Conservation (phyloP, 257 asterid species). For the Coffea eugenioides region DNA sequence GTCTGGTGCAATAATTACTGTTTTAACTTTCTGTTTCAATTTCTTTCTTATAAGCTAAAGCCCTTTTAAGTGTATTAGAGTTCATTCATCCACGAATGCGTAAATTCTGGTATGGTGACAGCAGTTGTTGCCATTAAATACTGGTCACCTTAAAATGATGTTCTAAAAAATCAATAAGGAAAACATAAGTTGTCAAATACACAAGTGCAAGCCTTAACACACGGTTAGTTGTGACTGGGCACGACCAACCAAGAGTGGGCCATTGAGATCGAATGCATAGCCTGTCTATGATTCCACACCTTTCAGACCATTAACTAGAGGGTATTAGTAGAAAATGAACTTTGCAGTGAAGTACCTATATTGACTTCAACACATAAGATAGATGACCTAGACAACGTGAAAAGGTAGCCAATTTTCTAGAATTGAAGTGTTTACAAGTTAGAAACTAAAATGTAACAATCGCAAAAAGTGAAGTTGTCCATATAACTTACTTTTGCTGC, state of each 20-base stretch:
- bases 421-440: not conserved
- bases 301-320: not conserved
- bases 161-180: not conserved
- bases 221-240: not conserved
- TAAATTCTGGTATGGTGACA: not conserved
- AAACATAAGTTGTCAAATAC: not conserved
- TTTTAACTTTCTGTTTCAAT: not conserved
- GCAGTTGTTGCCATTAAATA: not conserved
- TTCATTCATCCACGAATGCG: not conserved
- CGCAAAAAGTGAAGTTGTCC: not conserved
- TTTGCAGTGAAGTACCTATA: not conserved
- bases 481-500: not conserved
- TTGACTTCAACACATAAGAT: no score
- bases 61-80: not conserved
- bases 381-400: not conserved
- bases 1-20: not conserved
- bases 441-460: not conserved
- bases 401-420: not conserved
- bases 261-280: not conserved
- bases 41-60: not conserved
- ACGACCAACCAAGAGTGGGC: not conserved
- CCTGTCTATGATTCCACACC: not conserved
- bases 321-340: not conserved
- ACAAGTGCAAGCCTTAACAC: not conserved
- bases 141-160: not conserved